These are phyloP conservation scores for Claviceps monticola DNA, from an alignment of 2,329 filamentous ascomycete species.

Conservation along the genomic window DNA sequence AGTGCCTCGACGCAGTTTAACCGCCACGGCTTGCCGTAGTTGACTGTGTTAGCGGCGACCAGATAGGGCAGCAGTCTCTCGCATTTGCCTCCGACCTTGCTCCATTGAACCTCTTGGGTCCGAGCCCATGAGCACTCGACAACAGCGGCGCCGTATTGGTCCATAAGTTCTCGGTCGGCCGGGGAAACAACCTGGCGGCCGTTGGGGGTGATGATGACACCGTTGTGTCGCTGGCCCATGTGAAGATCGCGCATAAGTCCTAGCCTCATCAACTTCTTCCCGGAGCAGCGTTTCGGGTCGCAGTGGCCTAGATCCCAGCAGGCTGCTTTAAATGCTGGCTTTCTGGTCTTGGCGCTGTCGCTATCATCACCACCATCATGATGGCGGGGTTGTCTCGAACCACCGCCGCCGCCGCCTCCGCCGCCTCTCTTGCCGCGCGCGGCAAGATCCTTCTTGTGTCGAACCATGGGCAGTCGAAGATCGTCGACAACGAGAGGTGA, in stretches of 20 bases:
- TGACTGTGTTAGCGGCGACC: conserved; percentile 90
- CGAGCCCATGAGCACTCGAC: conserved; percentile 97
- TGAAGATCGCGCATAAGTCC: conserved; percentile 89
- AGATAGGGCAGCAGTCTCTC: conserved; percentile 86
- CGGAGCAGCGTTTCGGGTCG: conserved; percentile 91
- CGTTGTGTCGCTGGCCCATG: conserved; percentile 80
- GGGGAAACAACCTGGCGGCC: conserved; percentile 75
- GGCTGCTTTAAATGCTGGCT: conserved; percentile 68
- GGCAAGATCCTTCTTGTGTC: conserved; percentile 80
- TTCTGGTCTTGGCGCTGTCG: conserved; percentile 16
- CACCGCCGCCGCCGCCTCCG: conserved; percentile 35
- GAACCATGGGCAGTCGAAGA: conserved; percentile 77
- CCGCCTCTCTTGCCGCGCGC: conserved; percentile 61
- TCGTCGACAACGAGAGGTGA: neutral
- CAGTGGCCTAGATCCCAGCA: conserved; percentile 98
- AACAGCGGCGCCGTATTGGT: conserved; percentile 83
- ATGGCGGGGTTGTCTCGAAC: conserved; percentile 29
- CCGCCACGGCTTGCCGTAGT: conserved; percentile 91
- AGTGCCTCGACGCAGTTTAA: conserved; percentile 93
- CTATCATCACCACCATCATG: conserved; percentile 25
- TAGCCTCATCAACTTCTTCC: conserved; percentile 83
- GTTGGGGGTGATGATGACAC: conserved; percentile 91
- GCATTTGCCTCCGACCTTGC: conserved; percentile 82
- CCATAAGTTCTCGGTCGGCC: conserved; percentile 67
- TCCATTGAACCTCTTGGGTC: conserved; percentile 81